phyloP scores from a whole-genome alignment of 148 eudicot genomes.

The Pharnaceum exiguum region DNA sequence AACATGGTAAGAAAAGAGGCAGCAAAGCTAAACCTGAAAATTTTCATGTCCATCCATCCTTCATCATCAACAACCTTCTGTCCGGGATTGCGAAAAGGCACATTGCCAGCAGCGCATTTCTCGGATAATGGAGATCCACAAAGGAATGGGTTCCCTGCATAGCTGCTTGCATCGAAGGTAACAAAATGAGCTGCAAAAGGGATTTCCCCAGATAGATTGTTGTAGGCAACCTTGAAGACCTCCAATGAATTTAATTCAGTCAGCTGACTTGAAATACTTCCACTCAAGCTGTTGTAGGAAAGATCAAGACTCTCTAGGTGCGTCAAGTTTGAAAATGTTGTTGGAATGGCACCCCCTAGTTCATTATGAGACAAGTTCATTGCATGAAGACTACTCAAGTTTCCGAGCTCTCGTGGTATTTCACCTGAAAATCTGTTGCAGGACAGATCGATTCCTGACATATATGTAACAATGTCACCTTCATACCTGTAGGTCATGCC shows the following conservation, averaged over 20 bases:
- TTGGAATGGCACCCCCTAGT: slow-evolving; percentile 12
- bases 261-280: neutral
- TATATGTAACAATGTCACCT: neutral
- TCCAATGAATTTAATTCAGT: neutral
- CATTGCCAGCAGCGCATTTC: neutral
- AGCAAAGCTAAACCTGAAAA: neutral
- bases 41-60: neutral
- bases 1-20: neutral
- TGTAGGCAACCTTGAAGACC: slow-evolving; percentile 13
- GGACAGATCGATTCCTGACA: slow-evolving; percentile 14
- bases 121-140: neutral
- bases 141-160: slow-evolving; percentile 10
- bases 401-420: slow-evolving; percentile 12
- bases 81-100: too few species aligned
- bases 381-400: neutral
- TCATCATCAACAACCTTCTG: neutral
- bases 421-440: slow-evolving; percentile 8
- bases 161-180: slow-evolving; percentile 3
- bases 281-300: slow-evolving; percentile 12
- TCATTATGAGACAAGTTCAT: slow-evolving; percentile 20
- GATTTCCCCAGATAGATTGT: slow-evolving; percentile 4
- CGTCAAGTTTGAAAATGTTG: slow-evolving; percentile 1
- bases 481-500: neutral
- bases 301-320: slow-evolving; percentile 16
- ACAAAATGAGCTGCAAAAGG: neutral